A percentile compares a stretch with the other conserved stretches of the same genome.
These are phyloP conservation scores for Carex pumila DNA, from an alignment of 176 grass and related monocot species.

Conservation along the genomic window DNA sequence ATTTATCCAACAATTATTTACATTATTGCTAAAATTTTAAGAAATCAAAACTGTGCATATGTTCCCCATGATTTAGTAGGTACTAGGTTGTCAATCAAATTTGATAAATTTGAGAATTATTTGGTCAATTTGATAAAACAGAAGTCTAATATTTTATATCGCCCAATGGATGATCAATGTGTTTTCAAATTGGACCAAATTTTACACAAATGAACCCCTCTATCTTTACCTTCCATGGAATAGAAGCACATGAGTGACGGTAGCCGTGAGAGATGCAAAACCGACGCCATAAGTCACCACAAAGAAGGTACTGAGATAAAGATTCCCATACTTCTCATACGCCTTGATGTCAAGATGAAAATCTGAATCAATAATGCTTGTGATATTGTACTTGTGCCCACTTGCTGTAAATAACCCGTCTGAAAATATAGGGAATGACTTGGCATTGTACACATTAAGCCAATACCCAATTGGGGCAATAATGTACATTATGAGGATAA, in stretches of 20 bases:
- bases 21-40: neutral
- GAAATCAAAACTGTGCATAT: no score
- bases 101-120: no score
- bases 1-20: neutral
- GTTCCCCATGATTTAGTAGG: no score
- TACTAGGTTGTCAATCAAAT: no score
- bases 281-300: conserved; percentile 63
- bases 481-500: conserved; percentile 64
- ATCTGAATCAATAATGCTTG: conserved; percentile 52
- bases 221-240: conserved; percentile 76
- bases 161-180: no score
- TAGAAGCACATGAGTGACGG: conserved; percentile 67
- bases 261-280: conserved; percentile 80
- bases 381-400: conserved; percentile 74
- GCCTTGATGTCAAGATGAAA: conserved; percentile 64
- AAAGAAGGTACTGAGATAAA: conserved; percentile 87
- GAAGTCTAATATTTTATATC: no score
- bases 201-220: neutral
- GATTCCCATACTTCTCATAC: conserved; percentile 56
- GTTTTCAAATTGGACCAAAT: no score
- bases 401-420: conserved; percentile 49
- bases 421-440: conserved; percentile 81
- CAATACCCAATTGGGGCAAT: conserved; percentile 65
- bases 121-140: no score
- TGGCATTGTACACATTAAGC: conserved; percentile 62